These are phyloP conservation scores for Ascoidea asiatica DNA, from an alignment of 805 yeast species.

Conservation along the genomic window DNA sequence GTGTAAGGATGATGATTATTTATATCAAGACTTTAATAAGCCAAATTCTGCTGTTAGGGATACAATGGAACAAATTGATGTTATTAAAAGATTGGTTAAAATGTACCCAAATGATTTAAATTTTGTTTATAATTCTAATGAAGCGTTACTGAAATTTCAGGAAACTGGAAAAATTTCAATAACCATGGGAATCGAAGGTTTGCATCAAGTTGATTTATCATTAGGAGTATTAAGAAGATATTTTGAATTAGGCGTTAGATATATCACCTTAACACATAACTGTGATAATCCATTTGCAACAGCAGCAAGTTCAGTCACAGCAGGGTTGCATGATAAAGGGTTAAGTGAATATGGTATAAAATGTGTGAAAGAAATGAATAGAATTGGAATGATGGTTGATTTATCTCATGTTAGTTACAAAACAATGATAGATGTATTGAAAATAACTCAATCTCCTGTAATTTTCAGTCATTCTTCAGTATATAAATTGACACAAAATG, in stretches of 20 bases:
- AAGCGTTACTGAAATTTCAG: constrained; percentile 24
- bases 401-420: constrained; percentile 33
- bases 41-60: constrained; percentile 33
- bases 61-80: constrained; percentile 41
- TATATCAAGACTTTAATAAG: constrained; percentile 30
- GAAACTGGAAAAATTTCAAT: constrained; percentile 24
- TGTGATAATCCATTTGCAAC: constrained; percentile 47
- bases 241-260: constrained; percentile 36
- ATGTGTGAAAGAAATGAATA: constrained; percentile 34
- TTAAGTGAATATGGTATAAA: constrained; percentile 26
- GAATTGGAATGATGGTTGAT: constrained; percentile 40
- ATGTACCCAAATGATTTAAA: constrained; percentile 25
- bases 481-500: constrained; percentile 24
- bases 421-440: constrained; percentile 32
- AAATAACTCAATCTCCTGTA: constrained; percentile 29
- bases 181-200: constrained; percentile 39
- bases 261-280: constrained; percentile 39
- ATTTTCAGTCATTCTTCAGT: constrained; percentile 37
- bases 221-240: constrained; percentile 35
- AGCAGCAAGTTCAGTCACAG: constrained; percentile 34
- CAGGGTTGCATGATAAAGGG: constrained; percentile 31
- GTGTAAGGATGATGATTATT: constrained; percentile 24
- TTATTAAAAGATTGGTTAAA: constrained; percentile 28
- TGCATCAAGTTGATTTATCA: constrained; percentile 38
- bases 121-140: constrained; percentile 26